Conservation (phyloP, 2,329 filamentous ascomycete genomes). For the Colletotrichum orchidophilum region DNA sequence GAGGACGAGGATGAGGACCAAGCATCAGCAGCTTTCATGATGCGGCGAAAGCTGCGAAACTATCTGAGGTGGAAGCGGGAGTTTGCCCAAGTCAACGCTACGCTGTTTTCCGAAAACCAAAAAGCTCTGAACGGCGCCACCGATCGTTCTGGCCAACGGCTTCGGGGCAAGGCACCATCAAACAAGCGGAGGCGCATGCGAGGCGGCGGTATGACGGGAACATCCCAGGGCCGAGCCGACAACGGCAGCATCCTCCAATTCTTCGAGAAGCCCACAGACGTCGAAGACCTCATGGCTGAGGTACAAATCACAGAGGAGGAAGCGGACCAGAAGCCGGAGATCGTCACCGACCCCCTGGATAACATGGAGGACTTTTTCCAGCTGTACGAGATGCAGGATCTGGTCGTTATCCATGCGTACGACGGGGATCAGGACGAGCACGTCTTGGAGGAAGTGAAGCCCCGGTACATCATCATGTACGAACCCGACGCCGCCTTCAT, state of each 20-base stretch:
- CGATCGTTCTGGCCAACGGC: constrained; percentile 60
- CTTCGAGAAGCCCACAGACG: constrained; percentile 84
- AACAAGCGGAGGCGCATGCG: constrained; percentile 89
- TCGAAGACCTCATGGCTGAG: constrained; percentile 83
- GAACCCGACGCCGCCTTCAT: constrained; percentile 96
- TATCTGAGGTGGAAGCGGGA: constrained; percentile 93
- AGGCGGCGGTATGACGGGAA: constrained; percentile 74
- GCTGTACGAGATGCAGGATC: constrained; percentile 88
- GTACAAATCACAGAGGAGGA: constrained; percentile 84
- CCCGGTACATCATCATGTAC: constrained; percentile 98
- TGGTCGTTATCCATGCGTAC: constrained; percentile 91
- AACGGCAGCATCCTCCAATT: constrained; percentile 80
- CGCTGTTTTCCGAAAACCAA: constrained; percentile 82
- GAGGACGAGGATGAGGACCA: constrained; percentile 62
- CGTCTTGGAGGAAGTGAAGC: constrained; percentile 92
- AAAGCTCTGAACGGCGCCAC: constrained; percentile 75
- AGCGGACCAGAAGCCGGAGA: constrained; percentile 77
- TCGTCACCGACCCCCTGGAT: constrained; percentile 80
- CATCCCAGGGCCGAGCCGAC: constrained; percentile 69
- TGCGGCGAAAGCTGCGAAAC: constrained; percentile 85
- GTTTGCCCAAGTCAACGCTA: constrained; percentile 84
- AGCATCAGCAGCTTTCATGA: constrained; percentile 85
- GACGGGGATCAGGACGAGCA: constrained; percentile 97
- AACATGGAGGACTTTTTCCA: constrained; percentile 94
- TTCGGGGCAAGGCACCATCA: constrained; percentile 72